Conservation (phyloP, 495 filamentous ascomycete genomes). For the Penicillium simplicissimum region DNA sequence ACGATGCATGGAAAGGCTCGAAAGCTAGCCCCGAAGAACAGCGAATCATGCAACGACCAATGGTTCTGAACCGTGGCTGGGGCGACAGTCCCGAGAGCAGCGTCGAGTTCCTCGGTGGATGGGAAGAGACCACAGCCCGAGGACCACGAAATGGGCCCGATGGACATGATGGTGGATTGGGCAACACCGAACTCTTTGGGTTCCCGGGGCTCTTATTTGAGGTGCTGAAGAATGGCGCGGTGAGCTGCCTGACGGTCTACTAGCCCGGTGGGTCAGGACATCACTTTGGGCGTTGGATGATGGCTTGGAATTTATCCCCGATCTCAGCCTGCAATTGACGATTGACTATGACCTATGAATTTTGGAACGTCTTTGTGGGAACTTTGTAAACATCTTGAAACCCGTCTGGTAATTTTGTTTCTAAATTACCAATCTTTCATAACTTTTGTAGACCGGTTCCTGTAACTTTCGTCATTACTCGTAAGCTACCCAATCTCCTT, state of each 20-base stretch:
- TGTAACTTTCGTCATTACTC: not conserved
- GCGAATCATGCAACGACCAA: conserved; percentile 66
- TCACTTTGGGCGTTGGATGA: not conserved
- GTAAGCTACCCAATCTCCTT: not conserved
- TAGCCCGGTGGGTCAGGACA: conserved; percentile 33
- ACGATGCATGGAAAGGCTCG: conserved; percentile 68
- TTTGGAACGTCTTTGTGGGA: not conserved
- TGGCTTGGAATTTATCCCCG: not conserved
- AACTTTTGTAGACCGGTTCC: not conserved
- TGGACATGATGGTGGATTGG: conserved; percentile 58
- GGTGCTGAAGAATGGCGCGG: conserved; percentile 87
- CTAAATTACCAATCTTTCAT: not conserved
- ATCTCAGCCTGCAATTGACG: not conserved
- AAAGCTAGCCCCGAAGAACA: conserved; percentile 64
- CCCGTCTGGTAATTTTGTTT: not conserved
- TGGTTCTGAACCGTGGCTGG: conserved; percentile 88
- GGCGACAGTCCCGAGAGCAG: conserved; percentile 90
- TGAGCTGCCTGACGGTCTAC: conserved; percentile 88
- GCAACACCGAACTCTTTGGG: conserved; percentile 86
- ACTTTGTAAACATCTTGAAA: not conserved
- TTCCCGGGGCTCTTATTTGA: conserved; percentile 95
- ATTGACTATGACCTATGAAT: conserved; percentile 1
- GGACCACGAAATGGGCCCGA: conserved; percentile 42
- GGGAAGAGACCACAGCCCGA: conserved; percentile 71
- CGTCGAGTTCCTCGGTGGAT: conserved; percentile 83